Evolutionary conservation across 495 filamentous ascomycete species (phyloP).

Genomic region (Tuber magnatum): DNA sequence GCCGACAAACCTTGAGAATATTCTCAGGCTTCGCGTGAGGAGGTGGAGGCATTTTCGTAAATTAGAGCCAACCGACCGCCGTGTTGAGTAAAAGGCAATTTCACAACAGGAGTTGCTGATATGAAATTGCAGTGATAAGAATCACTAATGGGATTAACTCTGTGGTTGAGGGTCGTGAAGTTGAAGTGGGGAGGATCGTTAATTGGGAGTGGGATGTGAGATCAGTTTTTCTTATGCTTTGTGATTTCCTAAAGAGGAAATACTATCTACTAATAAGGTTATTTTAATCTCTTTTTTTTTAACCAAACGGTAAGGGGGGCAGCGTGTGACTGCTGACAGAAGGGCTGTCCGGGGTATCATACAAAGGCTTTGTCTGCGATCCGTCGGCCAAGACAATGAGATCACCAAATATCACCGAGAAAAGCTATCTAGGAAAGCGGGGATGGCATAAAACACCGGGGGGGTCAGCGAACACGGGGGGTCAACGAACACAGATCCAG

Average conservation of each 20-base stretch:
- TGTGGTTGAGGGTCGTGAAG: background rate
- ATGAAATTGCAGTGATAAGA: background rate
- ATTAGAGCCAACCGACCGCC: conserved; percentile 1
- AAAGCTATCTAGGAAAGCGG: background rate
- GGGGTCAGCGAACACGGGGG: too few relatives aligned
- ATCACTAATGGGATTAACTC: background rate
- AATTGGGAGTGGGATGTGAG: background rate
- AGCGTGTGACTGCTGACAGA: background rate
- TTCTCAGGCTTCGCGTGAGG: conserved; percentile 97
- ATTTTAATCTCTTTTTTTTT: background rate
- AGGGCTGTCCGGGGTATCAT: background rate
- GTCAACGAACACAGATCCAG: too few relatives aligned
- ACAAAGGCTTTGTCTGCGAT: background rate
- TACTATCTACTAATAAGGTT: background rate
- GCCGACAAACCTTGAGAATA: conserved; percentile 70
- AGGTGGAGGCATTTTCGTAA: conserved; percentile 77
- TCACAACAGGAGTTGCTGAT: background rate
- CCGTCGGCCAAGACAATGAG: background rate
- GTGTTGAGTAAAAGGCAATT: background rate
- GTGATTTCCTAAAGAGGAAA: background rate
- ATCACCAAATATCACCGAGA: background rate
- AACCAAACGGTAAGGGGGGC: too few relatives aligned
- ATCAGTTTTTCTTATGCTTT: background rate
- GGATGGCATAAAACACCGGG: background rate
- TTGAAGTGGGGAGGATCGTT: background rate